These are phyloP conservation scores for Spatholobus suberectus DNA, from an alignment of 306 rosid species.

Conservation along the genomic window DNA sequence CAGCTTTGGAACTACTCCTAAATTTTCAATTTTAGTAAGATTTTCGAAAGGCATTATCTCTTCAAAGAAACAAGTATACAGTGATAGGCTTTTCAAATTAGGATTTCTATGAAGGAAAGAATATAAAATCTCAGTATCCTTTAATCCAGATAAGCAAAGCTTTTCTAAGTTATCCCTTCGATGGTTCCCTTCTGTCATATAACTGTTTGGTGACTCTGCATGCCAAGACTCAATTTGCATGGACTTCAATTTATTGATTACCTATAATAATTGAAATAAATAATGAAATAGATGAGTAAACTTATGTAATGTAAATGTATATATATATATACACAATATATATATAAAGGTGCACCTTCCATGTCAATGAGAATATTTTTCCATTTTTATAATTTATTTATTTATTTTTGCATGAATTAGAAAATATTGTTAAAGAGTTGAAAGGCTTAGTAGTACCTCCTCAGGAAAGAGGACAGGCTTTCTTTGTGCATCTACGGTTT, in stretches of 20 bases:
- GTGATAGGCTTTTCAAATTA: not conserved
- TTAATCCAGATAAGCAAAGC: not conserved
- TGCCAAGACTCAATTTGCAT: not conserved
- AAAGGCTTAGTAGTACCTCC: conserved; percentile 15
- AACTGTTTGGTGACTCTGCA: not conserved
- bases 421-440: not conserved
- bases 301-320: not conserved
- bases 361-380: not conserved
- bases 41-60: not conserved
- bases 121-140: not conserved
- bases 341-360: not conserved
- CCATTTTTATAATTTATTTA: not conserved
- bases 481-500: no score
- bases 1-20: conserved; percentile 38
- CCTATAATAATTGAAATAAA: conserved; percentile 25
- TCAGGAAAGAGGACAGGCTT: not conserved
- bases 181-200: not conserved
- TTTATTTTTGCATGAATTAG: not conserved
- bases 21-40: not conserved
- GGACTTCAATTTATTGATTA: conserved; percentile 20
- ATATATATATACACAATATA: no score
- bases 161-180: conserved; percentile 20
- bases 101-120: conserved; percentile 37
- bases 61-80: not conserved
- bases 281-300: not conserved